Conservation (phyloP, 192 early-diverging fungal species). For the Mortierella claussenii region DNA sequence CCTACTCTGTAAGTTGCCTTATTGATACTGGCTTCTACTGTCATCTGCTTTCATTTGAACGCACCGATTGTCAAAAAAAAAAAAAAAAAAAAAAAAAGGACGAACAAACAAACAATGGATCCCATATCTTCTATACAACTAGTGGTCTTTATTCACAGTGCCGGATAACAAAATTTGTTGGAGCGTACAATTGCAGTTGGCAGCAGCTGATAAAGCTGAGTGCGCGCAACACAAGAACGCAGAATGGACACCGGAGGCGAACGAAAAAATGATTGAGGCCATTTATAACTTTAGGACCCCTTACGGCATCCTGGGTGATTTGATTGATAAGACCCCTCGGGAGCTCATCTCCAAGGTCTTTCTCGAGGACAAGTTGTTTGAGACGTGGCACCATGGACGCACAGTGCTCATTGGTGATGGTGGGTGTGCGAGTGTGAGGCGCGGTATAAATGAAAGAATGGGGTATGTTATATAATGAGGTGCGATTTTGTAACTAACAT, state of each 20-base stretch:
- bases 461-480: too few relatives aligned
- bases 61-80: too few relatives aligned
- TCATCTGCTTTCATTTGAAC: too few relatives aligned
- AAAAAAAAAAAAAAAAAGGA: too few relatives aligned
- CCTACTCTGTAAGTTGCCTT: too few relatives aligned
- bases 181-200: conserved; percentile 12
- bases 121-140: not conserved
- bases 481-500: too few relatives aligned
- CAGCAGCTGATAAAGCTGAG: not conserved
- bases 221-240: not conserved
- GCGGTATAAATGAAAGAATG: too few relatives aligned
- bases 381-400: conserved; percentile 13
- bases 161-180: conserved; percentile 8
- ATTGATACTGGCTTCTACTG: too few relatives aligned
- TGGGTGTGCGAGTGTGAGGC: not conserved
- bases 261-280: conserved; percentile 4
- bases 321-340: not conserved
- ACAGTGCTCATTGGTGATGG: conserved; percentile 22
- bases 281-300: conserved; percentile 10
- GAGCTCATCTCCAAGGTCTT: conserved; percentile 11
- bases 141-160: conserved; percentile 10
- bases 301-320: conserved; percentile 1
- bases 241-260: conserved; percentile 1
- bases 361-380: conserved; percentile 13
- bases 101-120: too few relatives aligned